A percentile compares a stretch with the other conserved stretches of the same genome.
Conservation (phyloP, 2,329 filamentous ascomycete genomes). For the Microsporum audouinii region DNA sequence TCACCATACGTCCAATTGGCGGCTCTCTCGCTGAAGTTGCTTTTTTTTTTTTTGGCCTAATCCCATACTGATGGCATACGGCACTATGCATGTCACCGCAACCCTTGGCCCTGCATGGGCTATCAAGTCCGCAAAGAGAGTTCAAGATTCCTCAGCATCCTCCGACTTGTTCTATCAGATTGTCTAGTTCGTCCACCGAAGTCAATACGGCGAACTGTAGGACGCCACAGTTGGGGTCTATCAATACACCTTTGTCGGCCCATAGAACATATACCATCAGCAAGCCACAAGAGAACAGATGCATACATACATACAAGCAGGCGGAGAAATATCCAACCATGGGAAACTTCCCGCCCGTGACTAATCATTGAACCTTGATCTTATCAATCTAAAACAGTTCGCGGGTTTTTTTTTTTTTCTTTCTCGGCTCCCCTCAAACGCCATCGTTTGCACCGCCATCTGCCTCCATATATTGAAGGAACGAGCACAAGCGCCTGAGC, state of each 20-base stretch:
- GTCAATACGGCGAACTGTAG: no score
- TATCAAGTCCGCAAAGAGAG: background rate
- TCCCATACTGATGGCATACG: background rate
- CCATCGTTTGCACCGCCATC: background rate
- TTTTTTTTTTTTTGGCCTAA: background rate
- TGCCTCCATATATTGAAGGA: no score
- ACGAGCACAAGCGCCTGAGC: background rate
- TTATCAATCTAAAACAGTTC: constrained; percentile 4
- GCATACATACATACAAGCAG: background rate
- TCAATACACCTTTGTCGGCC: no score
- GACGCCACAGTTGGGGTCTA: no score
- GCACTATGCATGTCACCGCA: background rate
- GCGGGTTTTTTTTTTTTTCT: background rate
- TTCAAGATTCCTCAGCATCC: constrained; percentile 4
- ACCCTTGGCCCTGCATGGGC: background rate
- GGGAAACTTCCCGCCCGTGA: background rate
- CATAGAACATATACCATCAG: background rate
- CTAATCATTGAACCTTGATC: constrained; percentile 5
- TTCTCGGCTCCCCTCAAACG: background rate
- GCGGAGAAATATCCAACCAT: background rate
- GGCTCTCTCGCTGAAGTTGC: background rate
- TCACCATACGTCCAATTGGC: background rate
- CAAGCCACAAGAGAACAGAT: background rate
- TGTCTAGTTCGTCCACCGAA: no score
- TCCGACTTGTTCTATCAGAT: background rate